Evolutionary conservation across 2,329 filamentous ascomycete genomes (phyloP), one percentile per base, ranked within the genome.

Genomic region (Arthroderma sp.): DNA sequence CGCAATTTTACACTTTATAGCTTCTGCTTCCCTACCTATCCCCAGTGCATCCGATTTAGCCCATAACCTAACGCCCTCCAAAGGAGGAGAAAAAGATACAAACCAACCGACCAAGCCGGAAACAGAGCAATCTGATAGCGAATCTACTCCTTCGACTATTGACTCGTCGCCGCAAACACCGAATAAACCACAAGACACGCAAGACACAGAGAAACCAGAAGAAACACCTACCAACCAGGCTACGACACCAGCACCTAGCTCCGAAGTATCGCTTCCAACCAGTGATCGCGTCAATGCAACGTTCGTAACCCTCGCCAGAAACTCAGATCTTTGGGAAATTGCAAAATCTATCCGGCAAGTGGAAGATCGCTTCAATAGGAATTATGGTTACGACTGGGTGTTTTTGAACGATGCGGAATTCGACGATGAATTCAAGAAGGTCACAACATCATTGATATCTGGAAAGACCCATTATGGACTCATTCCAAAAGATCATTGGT

Each of bases 311-410:
- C 77, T 98, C 49, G 91, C 91, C 44, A 82, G 91, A 58, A 98
- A 98, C 69, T 75, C 72, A 45, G 91, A 98, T 60, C 70, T 96
- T 29, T 98, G 91, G 91, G 91, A 98, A 42, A 94, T 98, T 60
- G 85, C 87, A 50, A 80, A 86, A 58, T 95, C 88, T 8, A 98
- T 98, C 60, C 86, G 91, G 46, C 86, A 94, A 60, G 80, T 98
- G 46, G 91, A 98, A 68, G 91, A 98, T 66, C 85, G 91, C 60
- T 98, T 98, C 78, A 98, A 98, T 71, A 79, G 80, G 58, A 84
- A 89, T 58, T 96, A 84, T 71, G 82, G 94, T 71, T 98, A 98
- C 68, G 89, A 96, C 63, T 98, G 93, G 93, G 89, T 98, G 43
- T 98, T 98, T 70, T 72, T 98, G 50, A 98, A 98, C 67, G 91